Conservation (phyloP, 805 yeast genomes). For the Ogataea sp. region DNA sequence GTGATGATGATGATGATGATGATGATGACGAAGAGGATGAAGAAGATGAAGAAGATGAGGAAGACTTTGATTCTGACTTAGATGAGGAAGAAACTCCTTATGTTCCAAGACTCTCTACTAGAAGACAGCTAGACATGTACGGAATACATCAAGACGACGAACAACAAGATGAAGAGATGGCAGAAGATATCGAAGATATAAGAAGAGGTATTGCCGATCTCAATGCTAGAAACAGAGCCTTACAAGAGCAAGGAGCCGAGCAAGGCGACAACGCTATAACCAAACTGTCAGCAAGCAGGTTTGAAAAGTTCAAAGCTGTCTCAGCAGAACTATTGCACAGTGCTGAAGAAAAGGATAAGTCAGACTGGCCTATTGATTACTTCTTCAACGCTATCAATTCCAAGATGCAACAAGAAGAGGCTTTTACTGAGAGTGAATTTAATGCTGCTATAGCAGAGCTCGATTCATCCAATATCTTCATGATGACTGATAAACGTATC, state of each 20-base stretch:
- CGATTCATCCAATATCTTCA: slow-evolving; percentile 36
- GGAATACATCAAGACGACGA: slow-evolving; percentile 3
- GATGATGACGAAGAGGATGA: slow-evolving; percentile 16
- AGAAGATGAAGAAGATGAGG: slow-evolving; percentile 17
- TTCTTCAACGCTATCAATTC: slow-evolving; percentile 17
- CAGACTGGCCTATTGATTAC: slow-evolving; percentile 21
- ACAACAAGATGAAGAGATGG: neutral
- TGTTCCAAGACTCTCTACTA: slow-evolving; percentile 4
- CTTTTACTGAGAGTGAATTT: slow-evolving; percentile 35
- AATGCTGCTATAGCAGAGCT: slow-evolving; percentile 33
- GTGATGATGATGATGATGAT: slow-evolving; percentile 18
- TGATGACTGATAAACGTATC: slow-evolving; percentile 40
- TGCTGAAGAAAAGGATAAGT: slow-evolving; percentile 35
- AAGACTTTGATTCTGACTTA: slow-evolving; percentile 18
- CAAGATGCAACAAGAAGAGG: slow-evolving; percentile 35
- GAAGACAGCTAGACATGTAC: slow-evolving; percentile 12
- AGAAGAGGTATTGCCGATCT: slow-evolving; percentile 17
- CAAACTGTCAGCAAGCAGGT: slow-evolving; percentile 42
- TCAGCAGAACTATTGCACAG: slow-evolving; percentile 37
- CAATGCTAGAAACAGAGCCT: slow-evolving; percentile 5
- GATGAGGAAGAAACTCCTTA: slow-evolving; percentile 9
- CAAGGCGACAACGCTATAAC: slow-evolving; percentile 8
- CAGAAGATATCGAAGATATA: slow-evolving; percentile 13
- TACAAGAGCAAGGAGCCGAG: slow-evolving; percentile 2
- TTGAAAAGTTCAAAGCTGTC: slow-evolving; percentile 34